Evolutionary conservation across 176 grass and related monocot species (phyloP), one percentile per base, ranked within the genome.

Genomic region (Eleusine coracana): DNA sequence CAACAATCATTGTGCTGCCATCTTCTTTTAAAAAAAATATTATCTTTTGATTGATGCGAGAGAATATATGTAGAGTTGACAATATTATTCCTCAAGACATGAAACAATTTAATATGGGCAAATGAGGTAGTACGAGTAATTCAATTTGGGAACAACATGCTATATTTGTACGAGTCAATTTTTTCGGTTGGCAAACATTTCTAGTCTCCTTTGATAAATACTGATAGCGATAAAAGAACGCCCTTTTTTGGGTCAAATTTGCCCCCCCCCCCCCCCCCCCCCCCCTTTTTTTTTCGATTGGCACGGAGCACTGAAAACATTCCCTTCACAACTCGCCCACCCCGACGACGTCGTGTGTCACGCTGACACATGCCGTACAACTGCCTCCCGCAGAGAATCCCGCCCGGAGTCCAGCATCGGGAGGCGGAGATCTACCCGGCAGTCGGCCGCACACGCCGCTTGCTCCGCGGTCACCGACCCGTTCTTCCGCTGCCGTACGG

Each of bases 401-500:
- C n/a, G 6, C 38, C 36, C 17, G 25, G 12, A 18, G 68, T 59
- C 51, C 88, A 78, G 79, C 84, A 86, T 90, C 74, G 88, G 88
- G 79, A 86, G 79, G 84, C 84, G 88, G 79, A 83, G 88, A 90
- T 83, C 68, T 83, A 78, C 54, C 79, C 6, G 71, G 56, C 52
- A 73, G 79, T 79, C 88, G 31, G 79, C 79, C 7, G 79, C 68
- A 60, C 41, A 68, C 51, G 62, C 50, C 34, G 68, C 79, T 63
- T 34, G 25, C 68, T 28, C 25, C 20, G 42, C 69, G 2, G 80
- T 40, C 80, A 39, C 79, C 55, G 31, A 69, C 41, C 1, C 11
- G 5, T 37, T 0, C 27, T 0, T 0, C 38, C 34, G 10, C 31
- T 75, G 74, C 27, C 50, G 42, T 0, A 2, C 0, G 68, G 52